Base-by-base conservation (phyloP, 805 yeast species). In the Monosporozyma servazzii region DNA sequence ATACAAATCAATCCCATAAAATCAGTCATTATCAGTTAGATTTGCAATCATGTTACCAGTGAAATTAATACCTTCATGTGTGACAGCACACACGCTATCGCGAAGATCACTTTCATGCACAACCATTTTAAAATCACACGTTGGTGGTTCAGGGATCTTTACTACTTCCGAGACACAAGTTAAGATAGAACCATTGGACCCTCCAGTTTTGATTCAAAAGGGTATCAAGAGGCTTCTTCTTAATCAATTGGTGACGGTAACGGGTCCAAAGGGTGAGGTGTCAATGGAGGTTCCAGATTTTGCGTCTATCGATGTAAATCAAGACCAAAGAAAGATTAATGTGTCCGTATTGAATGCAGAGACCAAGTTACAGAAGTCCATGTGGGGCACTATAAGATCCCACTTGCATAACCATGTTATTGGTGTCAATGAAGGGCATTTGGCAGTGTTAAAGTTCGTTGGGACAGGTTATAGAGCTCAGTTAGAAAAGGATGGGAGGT, bases 401-500 rank as follows among this genome's bases (percentile, higher is more conserved):
- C 74, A 84, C 53, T 66, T 93, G 47, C 80, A 82, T 61, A 91
- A 91, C 70, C 79, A 85, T 58, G 76, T 91, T 29, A 73, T 79
- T 37, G 99, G 99, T 49, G 95, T 89, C 40, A 81, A 88, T 41
- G 98, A 90, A 60, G 98, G 98, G 13, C 98, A 93, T 66, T 70
- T 88, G 54, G 81, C 93, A 25, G 85, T 90, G 51, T 75, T 93
- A 56, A 86, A 82, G 69, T 84, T 93, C 58, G 95, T 88, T 17
- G 99, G 99, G 57, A 91, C 98, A 11, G 99, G 99, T 67, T 93
- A 86, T 77, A 82, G 98, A 70, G 96, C 95, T 2, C 75, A 79
- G 54, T 65, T 91, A 18, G 95, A 87, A 58, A 78, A 77, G 45
- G 71, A 73, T 27, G 73, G 72, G 9, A 74, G 79, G 52, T 75